Evolutionary conservation across 805 yeast genomes (phyloP).

Genomic region (Pichia gijzeniarum): DNA sequence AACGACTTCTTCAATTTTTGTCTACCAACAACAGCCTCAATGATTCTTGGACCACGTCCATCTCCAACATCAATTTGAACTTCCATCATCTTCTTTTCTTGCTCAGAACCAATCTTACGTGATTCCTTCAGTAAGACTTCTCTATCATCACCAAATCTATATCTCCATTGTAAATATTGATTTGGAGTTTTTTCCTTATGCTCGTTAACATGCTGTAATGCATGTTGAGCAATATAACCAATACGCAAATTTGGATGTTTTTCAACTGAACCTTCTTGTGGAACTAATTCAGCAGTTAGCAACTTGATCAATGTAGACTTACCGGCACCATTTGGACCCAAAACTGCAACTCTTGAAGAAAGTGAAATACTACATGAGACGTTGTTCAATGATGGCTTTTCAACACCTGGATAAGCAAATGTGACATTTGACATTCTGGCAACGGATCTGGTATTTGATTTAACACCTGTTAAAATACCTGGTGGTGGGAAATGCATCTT

Average conservation of each 20-base stretch:
- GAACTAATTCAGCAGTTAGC: conserved; percentile 86
- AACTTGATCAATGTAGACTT: conserved; percentile 92
- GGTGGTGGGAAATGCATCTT: conserved; percentile 99
- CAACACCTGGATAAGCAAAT: conserved; percentile 84
- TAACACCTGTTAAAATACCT: conserved; percentile 95
- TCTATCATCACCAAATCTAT: conserved; percentile 95
- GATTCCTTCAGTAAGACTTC: conserved; percentile 92
- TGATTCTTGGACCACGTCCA: conserved; percentile 75
- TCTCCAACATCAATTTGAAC: conserved; percentile 76
- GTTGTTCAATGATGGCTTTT: conserved; percentile 69
- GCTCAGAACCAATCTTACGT: conserved; percentile 68
- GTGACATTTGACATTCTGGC: conserved; percentile 67
- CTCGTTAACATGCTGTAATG: conserved; percentile 93
- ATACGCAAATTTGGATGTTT: conserved; percentile 97
- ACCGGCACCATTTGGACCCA: conserved; percentile 99
- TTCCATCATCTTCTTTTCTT: conserved; percentile 69
- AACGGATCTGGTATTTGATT: conserved; percentile 90
- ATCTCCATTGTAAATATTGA: conserved; percentile 98
- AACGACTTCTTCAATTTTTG: conserved; percentile 92
- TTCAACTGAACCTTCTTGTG: conserved; percentile 84
- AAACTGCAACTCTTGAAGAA: conserved; percentile 93
- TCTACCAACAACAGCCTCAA: conserved; percentile 96
- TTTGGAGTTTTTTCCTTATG: conserved; percentile 98
- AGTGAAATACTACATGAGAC: conserved; percentile 88
- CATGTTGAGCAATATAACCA: conserved; percentile 98